phyloP scores from a whole-genome alignment of 305 asterid species.

The Lippia alba region DNA sequence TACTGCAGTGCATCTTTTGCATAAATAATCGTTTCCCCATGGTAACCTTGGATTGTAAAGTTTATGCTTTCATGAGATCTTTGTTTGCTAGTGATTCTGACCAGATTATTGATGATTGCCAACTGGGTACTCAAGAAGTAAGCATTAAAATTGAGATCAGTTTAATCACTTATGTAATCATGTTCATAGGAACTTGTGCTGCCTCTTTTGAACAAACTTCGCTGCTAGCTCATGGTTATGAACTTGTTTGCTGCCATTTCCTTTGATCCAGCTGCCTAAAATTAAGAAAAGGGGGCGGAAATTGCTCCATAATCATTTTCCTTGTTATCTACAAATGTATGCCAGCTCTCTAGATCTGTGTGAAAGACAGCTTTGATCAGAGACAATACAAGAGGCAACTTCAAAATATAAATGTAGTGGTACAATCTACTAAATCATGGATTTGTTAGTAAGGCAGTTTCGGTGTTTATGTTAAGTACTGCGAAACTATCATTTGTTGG shows the following conservation, averaged over 20 bases:
- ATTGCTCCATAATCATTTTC: slow-evolving; percentile 22
- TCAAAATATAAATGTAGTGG: slow-evolving; percentile 17
- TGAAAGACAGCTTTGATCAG: slow-evolving; percentile 23
- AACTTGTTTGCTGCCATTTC: slow-evolving; percentile 16
- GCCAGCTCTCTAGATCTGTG: slow-evolving; percentile 12
- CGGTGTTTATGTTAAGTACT: not conserved
- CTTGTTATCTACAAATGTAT: slow-evolving; percentile 11
- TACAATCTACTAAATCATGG: not conserved
- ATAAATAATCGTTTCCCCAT: not conserved
- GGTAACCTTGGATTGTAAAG: slow-evolving; percentile 19
- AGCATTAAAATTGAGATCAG: not conserved
- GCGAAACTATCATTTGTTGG: slow-evolving; percentile 8
- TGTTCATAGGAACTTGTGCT: not conserved
- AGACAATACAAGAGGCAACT: slow-evolving; percentile 11
- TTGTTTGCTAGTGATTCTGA: slow-evolving; percentile 4
- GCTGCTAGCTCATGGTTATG: slow-evolving; percentile 15
- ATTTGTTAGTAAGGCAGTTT: slow-evolving; percentile 8
- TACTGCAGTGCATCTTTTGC: not conserved
- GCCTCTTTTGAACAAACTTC: slow-evolving; percentile 7
- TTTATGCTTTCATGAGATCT: slow-evolving; percentile 16
- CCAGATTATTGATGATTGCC: not conserved
- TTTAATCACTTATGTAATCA: slow-evolving; percentile 5
- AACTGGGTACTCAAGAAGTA: slow-evolving; percentile 4
- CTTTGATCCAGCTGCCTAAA: slow-evolving; percentile 19
- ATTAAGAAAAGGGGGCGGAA: slow-evolving; percentile 2